Base-by-base conservation (phyloP, 202 grass and related monocot genomes). In the Zizania palustris region DNA sequence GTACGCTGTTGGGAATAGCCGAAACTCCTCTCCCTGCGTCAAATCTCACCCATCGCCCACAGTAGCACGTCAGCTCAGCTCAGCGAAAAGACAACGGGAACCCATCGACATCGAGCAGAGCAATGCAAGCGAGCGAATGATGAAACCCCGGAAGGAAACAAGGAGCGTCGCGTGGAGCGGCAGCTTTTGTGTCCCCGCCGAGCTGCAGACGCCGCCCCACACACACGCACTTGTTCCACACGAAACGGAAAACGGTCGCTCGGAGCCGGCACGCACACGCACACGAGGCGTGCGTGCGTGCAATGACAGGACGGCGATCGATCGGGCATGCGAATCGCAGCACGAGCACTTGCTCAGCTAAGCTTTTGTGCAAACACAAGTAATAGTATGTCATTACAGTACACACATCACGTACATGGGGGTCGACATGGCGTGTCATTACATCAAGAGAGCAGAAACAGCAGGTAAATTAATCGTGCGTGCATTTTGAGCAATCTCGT, bases 251-350 rank as follows among this genome's bases (percentile, higher is more conserved):
- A 14, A 51, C 51, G n/a, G 4, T 4, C 51, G n/a, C 3, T 4
- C 13, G 13, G 11, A 1, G 6, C 10, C 21, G 28, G 50, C 15
- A 8, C 3, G 16, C 3, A 16, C 16, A 11, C n/a, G 28, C 28
- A 28, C 0, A 28, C 28, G 21, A 2, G 28, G 28, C 28, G 28
- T 28, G 28, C 28, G 28, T 11, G 5, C 39, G 50, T 69, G 18
- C 37, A 18, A 36, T 53, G 28, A 76, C 76, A 67, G 12, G 64
- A 71, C 64, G 15, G 65, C 49, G 28, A 28, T 28, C 49, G 28
- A 28, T 28, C 28, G 49, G 14, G 71, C 71, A 71, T 64, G 49
- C 50, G 71, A 84, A 76, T 75, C 35, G 64, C 64, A 84, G 60
- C n/a, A n/a, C 76, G 64, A 76, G 28, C 28, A 28, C 1, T 28